Evolutionary conservation across 768 basidiomycete genomes (phyloP).

Genomic region (Podaxis sp.): DNA sequence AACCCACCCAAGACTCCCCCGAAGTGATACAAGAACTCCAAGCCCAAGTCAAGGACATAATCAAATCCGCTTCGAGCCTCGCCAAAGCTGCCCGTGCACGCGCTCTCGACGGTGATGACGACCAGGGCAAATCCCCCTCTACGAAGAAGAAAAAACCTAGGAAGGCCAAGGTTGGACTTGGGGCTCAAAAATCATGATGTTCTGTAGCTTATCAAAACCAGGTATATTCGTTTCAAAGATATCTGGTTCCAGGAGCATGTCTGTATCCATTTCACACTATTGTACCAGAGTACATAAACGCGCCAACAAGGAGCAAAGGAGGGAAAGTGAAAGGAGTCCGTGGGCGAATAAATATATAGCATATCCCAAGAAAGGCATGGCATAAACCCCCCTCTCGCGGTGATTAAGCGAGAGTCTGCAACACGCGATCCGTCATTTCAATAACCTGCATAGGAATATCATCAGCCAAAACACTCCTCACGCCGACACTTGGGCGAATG

Average conservation of each 20-base stretch:
- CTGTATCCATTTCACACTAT: not conserved
- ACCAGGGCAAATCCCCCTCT: slow-evolving; percentile 7
- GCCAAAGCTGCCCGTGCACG: slow-evolving; percentile 36
- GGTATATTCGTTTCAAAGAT: too few relatives aligned
- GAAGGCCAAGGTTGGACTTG: not conserved
- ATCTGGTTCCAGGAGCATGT: not conserved
- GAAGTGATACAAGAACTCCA: slow-evolving; percentile 9
- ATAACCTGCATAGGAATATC: slow-evolving; percentile 49
- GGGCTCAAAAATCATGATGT: not conserved
- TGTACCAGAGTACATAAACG: not conserved
- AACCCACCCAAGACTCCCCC: slow-evolving; percentile 1
- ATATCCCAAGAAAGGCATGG: not conserved
- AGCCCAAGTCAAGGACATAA: slow-evolving; percentile 31
- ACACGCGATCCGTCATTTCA: slow-evolving; percentile 57
- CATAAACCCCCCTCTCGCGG: slow-evolving; percentile 3
- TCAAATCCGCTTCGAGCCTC: slow-evolving; percentile 33
- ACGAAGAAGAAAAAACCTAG: slow-evolving; percentile 14
- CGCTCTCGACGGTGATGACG: slow-evolving; percentile 16
- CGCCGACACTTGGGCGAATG: not conserved
- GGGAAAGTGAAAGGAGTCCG: not conserved
- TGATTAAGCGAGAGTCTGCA: slow-evolving; percentile 53
- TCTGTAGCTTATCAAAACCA: too few relatives aligned
- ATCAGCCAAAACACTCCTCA: not conserved
- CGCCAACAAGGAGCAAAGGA: not conserved
- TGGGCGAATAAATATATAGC: slow-evolving; percentile 15